Percentiles rank a stretch among this genome's conserved stretches.
Conservation (phyloP, 371 early-diverging fungal species). For the Mucor plumbeus region DNA sequence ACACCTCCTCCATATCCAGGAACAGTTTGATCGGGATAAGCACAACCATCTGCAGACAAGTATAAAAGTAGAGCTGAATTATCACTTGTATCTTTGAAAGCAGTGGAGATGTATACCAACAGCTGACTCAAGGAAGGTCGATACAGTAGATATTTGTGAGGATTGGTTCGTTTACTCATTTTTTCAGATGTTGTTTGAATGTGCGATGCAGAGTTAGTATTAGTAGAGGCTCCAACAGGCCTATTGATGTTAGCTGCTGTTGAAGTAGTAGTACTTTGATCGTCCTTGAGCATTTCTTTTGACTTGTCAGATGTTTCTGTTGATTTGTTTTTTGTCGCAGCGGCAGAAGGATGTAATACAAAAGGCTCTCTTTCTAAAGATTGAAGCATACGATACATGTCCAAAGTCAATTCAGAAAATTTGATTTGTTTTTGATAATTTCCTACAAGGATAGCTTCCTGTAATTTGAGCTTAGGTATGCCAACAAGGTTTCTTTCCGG, state of each 20-base stretch:
- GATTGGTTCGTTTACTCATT: constrained; percentile 67
- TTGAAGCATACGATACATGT: constrained; percentile 95
- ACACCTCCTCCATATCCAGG: constrained; percentile 79
- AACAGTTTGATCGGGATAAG: constrained; percentile 41
- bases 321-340: constrained; percentile 9
- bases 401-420: constrained; percentile 93
- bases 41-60: constrained; percentile 88
- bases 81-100: constrained; percentile 89
- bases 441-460: constrained; percentile 94
- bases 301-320: constrained; percentile 15
- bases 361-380: constrained; percentile 66
- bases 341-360: constrained; percentile 14
- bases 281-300: constrained; percentile 9
- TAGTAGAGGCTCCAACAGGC: neutral
- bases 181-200: constrained; percentile 18
- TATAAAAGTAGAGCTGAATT: constrained; percentile 86
- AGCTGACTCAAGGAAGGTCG: constrained; percentile 88
- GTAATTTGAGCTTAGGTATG: constrained; percentile 62
- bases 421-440: constrained; percentile 92
- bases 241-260: neutral
- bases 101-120: constrained; percentile 86
- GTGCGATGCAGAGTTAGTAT: neutral
- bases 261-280: neutral
- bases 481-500: constrained; percentile 52
- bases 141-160: constrained; percentile 93